Evolutionary conservation across 257 asterid genomes (phyloP).

Genomic region (Rehmannia glutinosa): DNA sequence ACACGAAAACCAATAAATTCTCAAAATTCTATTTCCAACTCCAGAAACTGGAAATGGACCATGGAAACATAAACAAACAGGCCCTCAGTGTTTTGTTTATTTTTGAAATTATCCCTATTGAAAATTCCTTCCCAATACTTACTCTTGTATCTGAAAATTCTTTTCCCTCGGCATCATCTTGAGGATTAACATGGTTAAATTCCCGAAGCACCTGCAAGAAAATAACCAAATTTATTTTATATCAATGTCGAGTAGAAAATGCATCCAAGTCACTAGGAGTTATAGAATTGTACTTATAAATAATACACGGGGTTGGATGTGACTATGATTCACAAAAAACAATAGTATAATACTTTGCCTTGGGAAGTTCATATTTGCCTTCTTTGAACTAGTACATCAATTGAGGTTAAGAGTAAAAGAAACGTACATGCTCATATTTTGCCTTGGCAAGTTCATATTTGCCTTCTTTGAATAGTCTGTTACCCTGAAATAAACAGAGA

Average conservation of each 20-base stretch:
- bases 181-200: conserved; percentile 97
- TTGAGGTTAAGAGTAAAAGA: conserved; percentile 16
- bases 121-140: conserved; percentile 29
- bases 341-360: too few relatives aligned
- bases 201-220: conserved; percentile 80
- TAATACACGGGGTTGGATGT: not conserved
- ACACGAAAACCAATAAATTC: too few relatives aligned
- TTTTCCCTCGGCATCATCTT: conserved; percentile 93
- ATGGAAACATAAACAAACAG: too few relatives aligned
- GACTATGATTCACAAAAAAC: too few relatives aligned
- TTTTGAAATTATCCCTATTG: too few relatives aligned
- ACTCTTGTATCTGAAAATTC: conserved; percentile 86
- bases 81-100: too few relatives aligned
- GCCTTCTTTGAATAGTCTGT: conserved; percentile 95
- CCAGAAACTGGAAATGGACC: too few relatives aligned
- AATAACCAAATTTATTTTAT: conserved; percentile 2
- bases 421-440: conserved; percentile 77
- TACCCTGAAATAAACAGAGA: conserved; percentile 70
- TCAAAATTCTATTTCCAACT: too few relatives aligned
- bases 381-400: not conserved
- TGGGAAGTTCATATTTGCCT: too few relatives aligned
- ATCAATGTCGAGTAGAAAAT: not conserved
- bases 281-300: too few relatives aligned
- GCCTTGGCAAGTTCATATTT: conserved; percentile 95
- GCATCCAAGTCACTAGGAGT: not conserved